Conservation (phyloP, 148 eudicot species). For the Arbutus unedo region DNA sequence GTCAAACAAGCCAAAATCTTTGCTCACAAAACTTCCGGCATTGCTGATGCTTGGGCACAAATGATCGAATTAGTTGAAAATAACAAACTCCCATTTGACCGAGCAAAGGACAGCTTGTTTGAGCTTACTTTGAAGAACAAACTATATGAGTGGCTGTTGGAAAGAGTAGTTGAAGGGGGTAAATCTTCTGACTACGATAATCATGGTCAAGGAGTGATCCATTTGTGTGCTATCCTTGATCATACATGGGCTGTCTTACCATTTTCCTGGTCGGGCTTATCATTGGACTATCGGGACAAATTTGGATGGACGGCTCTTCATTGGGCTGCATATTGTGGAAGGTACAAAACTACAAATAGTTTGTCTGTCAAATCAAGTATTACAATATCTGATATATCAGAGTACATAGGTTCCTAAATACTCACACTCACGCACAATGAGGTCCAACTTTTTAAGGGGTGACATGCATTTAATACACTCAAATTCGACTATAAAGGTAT, state of each 20-base stretch:
- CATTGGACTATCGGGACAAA: conserved; percentile 91
- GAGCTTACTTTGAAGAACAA: conserved; percentile 70
- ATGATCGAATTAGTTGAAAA: conserved; percentile 47
- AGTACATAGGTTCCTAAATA: neutral
- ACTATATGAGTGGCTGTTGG: conserved; percentile 84
- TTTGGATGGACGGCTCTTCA: conserved; percentile 97
- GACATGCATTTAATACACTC: neutral
- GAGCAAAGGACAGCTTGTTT: conserved; percentile 70
- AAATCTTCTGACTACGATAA: conserved; percentile 64
- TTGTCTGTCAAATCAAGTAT: neutral
- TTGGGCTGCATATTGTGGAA: conserved; percentile 94
- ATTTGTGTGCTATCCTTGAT: conserved; percentile 89
- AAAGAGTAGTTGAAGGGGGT: conserved; percentile 55
- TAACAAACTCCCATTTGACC: conserved; percentile 39
- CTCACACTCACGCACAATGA: neutral
- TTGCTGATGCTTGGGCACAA: conserved; percentile 55
- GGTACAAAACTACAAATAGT: conserved; percentile 63
- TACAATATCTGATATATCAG: neutral
- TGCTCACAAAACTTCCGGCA: conserved; percentile 42
- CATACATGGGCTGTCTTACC: conserved; percentile 86
- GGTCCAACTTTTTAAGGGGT: neutral
- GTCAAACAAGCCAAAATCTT: conserved; percentile 65
- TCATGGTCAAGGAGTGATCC: conserved; percentile 92
- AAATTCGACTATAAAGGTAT: neutral
- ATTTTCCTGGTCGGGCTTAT: conserved; percentile 59